These are phyloP conservation scores for Phialophora chinensis DNA, from an alignment of 2,329 filamentous ascomycete genomes.

Conservation along the genomic window DNA sequence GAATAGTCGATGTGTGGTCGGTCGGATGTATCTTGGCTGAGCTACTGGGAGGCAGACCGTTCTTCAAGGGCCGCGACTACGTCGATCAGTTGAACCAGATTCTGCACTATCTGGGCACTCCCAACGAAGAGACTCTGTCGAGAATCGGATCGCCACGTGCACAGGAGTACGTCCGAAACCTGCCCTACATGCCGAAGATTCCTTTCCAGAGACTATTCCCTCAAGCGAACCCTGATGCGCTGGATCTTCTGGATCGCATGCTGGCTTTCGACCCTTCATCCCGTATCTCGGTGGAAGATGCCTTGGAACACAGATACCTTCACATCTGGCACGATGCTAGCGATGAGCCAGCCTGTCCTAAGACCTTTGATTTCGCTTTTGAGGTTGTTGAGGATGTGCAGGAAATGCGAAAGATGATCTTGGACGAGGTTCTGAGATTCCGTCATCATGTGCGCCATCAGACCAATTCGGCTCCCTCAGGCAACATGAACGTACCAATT, in stretches of 20 bases:
- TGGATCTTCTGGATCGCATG: slow-evolving; percentile 96
- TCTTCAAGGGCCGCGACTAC: slow-evolving; percentile 99
- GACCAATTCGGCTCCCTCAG: slow-evolving; percentile 42
- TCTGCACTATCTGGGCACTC: slow-evolving; percentile 94
- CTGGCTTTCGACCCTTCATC: slow-evolving; percentile 93
- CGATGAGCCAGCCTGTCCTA: slow-evolving; percentile 91
- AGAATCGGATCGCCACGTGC: slow-evolving; percentile 94
- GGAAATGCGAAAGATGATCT: slow-evolving; percentile 96
- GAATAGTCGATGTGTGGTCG: slow-evolving; percentile 94
- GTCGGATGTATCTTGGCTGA: slow-evolving; percentile 98
- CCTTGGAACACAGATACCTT: slow-evolving; percentile 94
- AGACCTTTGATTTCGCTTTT: slow-evolving; percentile 97
- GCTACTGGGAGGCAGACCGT: slow-evolving; percentile 90
- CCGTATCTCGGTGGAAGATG: slow-evolving; percentile 91
- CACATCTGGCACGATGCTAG: slow-evolving; percentile 98
- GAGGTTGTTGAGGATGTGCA: slow-evolving; percentile 94
- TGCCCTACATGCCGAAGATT: slow-evolving; percentile 93
- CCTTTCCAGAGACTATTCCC: slow-evolving; percentile 88
- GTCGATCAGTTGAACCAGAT: slow-evolving; percentile 99
- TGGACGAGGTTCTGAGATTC: slow-evolving; percentile 92
- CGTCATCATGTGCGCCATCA: slow-evolving; percentile 65
- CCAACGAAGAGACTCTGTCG: slow-evolving; percentile 89
- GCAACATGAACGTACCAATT: slow-evolving; percentile 62
- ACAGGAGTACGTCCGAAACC: slow-evolving; percentile 97
- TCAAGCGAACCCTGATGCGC: slow-evolving; percentile 91